Conservation (phyloP, 1,139 yeast genomes). For the Eremothecium sinecaudum region DNA sequence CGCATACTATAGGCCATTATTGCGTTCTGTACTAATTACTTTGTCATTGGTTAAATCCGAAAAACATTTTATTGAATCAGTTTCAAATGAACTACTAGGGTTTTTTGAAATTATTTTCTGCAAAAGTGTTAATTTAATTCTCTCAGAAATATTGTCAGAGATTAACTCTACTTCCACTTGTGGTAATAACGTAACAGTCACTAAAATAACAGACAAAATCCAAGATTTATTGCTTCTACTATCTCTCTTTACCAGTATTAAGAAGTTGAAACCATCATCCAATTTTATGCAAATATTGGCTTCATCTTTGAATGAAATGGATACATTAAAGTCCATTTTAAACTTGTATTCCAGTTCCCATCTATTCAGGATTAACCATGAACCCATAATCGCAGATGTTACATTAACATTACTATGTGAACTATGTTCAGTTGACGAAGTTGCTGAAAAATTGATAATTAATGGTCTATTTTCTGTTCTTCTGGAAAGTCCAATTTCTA, state of each 20-base stretch:
- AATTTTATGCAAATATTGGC: slow-evolving; percentile 46
- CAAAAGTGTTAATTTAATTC: slow-evolving; percentile 46
- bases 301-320: slow-evolving; percentile 45
- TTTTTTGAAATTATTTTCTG: slow-evolving; percentile 53
- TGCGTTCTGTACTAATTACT: slow-evolving; percentile 47
- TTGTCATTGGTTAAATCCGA: slow-evolving; percentile 39
- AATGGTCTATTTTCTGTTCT: slow-evolving; percentile 62
- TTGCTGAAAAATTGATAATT: slow-evolving; percentile 58
- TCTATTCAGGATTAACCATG: slow-evolving; percentile 49
- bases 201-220: slow-evolving; percentile 36
- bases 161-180: slow-evolving; percentile 32
- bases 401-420: slow-evolving; percentile 63
- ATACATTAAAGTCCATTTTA: slow-evolving; percentile 53
- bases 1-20: slow-evolving; percentile 48
- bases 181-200: slow-evolving; percentile 30
- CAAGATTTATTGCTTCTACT: slow-evolving; percentile 61
- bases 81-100: slow-evolving; percentile 44
- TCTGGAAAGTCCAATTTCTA: slow-evolving; percentile 66
- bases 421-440: slow-evolving; percentile 48
- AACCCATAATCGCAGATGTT: slow-evolving; percentile 63
- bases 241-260: slow-evolving; percentile 51
- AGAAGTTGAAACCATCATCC: slow-evolving; percentile 42
- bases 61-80: slow-evolving; percentile 37
- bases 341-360: slow-evolving; percentile 64
- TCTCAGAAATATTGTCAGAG: slow-evolving; percentile 51